Conservation (phyloP, 768 basidiomycete species). For the Chiua virens region DNA sequence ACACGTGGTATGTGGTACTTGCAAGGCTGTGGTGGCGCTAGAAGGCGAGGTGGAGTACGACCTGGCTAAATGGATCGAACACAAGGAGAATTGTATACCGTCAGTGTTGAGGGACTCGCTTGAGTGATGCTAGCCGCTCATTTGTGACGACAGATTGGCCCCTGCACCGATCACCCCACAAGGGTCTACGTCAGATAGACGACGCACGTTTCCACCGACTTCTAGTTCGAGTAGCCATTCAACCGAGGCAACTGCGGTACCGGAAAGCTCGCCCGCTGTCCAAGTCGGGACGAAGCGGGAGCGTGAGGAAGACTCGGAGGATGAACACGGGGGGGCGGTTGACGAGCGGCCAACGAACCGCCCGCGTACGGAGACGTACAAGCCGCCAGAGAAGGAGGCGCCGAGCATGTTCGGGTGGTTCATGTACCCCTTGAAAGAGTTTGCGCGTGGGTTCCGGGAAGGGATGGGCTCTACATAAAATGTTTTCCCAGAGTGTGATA, state of each 20-base stretch:
- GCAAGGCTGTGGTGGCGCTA: slow-evolving; percentile 45
- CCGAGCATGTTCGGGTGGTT: slow-evolving; percentile 59
- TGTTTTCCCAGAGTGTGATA: slow-evolving; percentile 1
- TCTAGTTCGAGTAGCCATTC: slow-evolving; percentile 20
- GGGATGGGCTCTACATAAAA: slow-evolving; percentile 39
- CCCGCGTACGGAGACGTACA: slow-evolving; percentile 49
- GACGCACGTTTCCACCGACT: slow-evolving; percentile 15
- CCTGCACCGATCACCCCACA: slow-evolving; percentile 23
- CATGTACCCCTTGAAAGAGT: slow-evolving; percentile 60
- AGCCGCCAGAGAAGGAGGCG: slow-evolving; percentile 42
- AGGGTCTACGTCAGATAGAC: slow-evolving; percentile 11
- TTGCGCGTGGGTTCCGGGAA: slow-evolving; percentile 68
- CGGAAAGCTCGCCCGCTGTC: slow-evolving; percentile 19
- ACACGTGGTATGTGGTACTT: slow-evolving; percentile 52
- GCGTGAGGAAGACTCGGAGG: slow-evolving; percentile 45
- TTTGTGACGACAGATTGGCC: slow-evolving; percentile 11
- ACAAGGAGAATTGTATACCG: slow-evolving; percentile 53
- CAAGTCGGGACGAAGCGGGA: slow-evolving; percentile 45
- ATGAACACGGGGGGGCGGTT: slow-evolving; percentile 31
- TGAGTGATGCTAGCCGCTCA: background rate
- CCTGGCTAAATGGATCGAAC: slow-evolving; percentile 59
- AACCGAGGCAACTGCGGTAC: slow-evolving; percentile 40
- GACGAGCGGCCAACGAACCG: slow-evolving; percentile 51
- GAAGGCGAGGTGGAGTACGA: slow-evolving; percentile 58
- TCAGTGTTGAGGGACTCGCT: slow-evolving; percentile 18